Conservation (phyloP, 2,329 filamentous ascomycete genomes). For the Botrytis medusae region DNA sequence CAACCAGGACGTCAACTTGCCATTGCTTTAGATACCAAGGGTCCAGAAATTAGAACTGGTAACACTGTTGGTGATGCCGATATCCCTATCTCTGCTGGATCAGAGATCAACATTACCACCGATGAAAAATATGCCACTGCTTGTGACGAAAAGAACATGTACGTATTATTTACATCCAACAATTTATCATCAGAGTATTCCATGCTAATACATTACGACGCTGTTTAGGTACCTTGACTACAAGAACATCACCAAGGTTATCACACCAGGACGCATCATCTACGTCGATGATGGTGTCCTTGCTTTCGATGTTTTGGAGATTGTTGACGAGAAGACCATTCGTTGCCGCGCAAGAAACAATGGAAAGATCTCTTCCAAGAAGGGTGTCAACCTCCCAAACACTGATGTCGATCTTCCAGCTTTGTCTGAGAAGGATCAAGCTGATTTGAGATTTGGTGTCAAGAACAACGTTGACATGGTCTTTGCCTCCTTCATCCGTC, state of each 20-base stretch:
- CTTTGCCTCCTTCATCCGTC: slow-evolving; percentile 97
- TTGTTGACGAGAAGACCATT: slow-evolving; percentile 86
- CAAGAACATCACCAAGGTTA: slow-evolving; percentile 99
- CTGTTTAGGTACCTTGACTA: slow-evolving; percentile 85
- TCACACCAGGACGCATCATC: slow-evolving; percentile 84
- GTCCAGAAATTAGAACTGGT: slow-evolving; percentile 83
- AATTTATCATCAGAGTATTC: not conserved
- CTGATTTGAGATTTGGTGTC: slow-evolving; percentile 89
- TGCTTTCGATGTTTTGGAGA: slow-evolving; percentile 87
- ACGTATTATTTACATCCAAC: slow-evolving; percentile 42
- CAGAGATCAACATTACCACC: slow-evolving; percentile 92
- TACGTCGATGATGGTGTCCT: slow-evolving; percentile 98
- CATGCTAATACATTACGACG: not conserved
- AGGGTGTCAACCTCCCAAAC: slow-evolving; percentile 98
- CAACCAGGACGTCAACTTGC: slow-evolving; percentile 84
- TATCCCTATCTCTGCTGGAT: slow-evolving; percentile 78
- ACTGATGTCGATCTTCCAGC: slow-evolving; percentile 98
- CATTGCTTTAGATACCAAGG: slow-evolving; percentile 85
- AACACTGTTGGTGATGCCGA: slow-evolving; percentile 71
- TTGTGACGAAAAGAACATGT: slow-evolving; percentile 93
- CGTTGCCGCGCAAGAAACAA: slow-evolving; percentile 90
- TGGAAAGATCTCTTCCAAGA: slow-evolving; percentile 96
- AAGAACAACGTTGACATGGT: slow-evolving; percentile 99
- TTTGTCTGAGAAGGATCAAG: slow-evolving; percentile 97
- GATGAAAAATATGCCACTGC: slow-evolving; percentile 86